A percentile compares a stretch with the other conserved stretches of the same genome.
Conservation (phyloP, 371 early-diverging fungal genomes). For the Lichtheimia ramosa region DNA sequence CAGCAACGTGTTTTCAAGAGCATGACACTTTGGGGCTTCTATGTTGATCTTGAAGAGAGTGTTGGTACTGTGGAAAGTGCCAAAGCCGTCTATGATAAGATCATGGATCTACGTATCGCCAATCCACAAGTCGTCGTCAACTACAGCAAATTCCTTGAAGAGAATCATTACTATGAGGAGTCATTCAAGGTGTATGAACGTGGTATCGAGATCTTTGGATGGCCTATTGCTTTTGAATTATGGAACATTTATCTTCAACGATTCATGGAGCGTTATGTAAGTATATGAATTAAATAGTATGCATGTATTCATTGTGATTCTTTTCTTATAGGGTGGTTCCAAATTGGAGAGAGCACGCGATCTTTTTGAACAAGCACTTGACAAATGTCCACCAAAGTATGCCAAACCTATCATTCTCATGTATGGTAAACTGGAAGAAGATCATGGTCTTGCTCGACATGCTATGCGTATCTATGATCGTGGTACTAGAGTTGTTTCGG, state of each 20-base stretch:
- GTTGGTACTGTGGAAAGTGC: conserved; percentile 86
- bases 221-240: conserved; percentile 95
- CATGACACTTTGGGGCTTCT: conserved; percentile 89
- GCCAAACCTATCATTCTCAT: conserved; percentile 87
- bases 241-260: conserved; percentile 95
- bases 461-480: conserved; percentile 94
- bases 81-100: conserved; percentile 86
- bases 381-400: conserved; percentile 83
- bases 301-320: not conserved
- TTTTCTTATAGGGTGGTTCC: conserved; percentile 61
- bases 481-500: conserved; percentile 77
- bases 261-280: conserved; percentile 83
- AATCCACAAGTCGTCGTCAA: conserved; percentile 94
- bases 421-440: conserved; percentile 94
- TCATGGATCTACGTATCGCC: conserved; percentile 92
- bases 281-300: conserved; percentile 10
- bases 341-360: conserved; percentile 94
- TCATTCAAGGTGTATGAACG: conserved; percentile 93
- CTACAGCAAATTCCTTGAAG: conserved; percentile 90
- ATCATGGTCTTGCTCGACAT: conserved; percentile 88
- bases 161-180: conserved; percentile 91
- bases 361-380: conserved; percentile 93
- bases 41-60: conserved; percentile 93
- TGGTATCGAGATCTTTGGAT: conserved; percentile 94
- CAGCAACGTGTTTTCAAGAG: conserved; percentile 90